phyloP scores from a whole-genome alignment of 805 yeast species.

The Metschnikowia vanudenii region DNA sequence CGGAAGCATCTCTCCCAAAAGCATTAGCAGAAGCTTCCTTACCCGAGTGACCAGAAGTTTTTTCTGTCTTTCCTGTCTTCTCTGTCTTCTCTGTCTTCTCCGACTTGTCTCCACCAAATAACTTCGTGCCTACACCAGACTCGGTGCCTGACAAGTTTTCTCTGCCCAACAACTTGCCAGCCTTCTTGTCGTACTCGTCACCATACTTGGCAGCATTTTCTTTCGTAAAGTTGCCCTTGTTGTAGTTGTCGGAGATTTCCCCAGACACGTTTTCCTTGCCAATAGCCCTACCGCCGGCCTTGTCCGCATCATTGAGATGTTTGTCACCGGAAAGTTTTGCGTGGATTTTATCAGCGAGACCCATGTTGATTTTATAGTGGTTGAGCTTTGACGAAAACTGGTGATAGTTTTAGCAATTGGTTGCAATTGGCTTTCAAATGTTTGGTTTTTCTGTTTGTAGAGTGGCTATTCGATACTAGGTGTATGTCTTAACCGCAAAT shows the following conservation, averaged over 20 bases:
- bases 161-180: constrained; percentile 16
- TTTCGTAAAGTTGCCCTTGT: constrained; percentile 29
- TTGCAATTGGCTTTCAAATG: neutral
- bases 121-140: constrained; percentile 30
- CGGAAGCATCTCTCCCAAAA: no score
- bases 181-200: constrained; percentile 28
- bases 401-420: no score
- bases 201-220: constrained; percentile 31
- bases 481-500: neutral
- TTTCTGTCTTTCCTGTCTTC: no score
- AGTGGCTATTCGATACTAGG: neutral
- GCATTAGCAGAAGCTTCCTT: neutral
- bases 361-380: constrained; percentile 24
- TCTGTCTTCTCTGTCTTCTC: neutral
- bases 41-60: constrained; percentile 10
- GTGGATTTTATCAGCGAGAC: constrained; percentile 37
- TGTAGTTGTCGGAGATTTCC: constrained; percentile 28
- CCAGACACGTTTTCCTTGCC: constrained; percentile 30
- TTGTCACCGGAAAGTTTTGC: constrained; percentile 29
- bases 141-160: constrained; percentile 23
- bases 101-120: constrained; percentile 18
- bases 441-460: no score
- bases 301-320: constrained; percentile 27
- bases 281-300: constrained; percentile 30
- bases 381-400: no score